Evolutionary conservation across 148 eudicot genomes (phyloP), one percentile per base, ranked within the genome.

Genomic region (Pharnaceum exiguum): DNA sequence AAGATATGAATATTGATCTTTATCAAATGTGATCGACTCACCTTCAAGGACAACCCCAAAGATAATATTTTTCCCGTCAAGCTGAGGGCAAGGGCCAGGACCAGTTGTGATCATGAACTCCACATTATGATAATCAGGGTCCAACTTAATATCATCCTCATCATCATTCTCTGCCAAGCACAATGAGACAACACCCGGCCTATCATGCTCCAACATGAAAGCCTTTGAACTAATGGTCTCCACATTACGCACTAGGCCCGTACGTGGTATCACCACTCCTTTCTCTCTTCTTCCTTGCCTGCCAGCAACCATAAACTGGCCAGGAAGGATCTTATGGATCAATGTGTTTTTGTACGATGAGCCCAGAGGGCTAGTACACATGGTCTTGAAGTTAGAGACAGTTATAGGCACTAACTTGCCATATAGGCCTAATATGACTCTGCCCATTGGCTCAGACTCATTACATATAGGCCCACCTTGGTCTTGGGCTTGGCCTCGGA

Each of bases 41-140:
- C 99, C 99, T 89, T 94, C 85, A 51, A 94, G 89, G 30, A 94
- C 99, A 32, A 80, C 40, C 11, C 99, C 99, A 42, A 94, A 94
- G 46, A 94, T 87, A 43, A 94, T 89, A 62, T 94, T 94, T 73
- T 42, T 78, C 37, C 61, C 78, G 66, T 94, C 99, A 49, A 94
- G 91, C 54, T 94, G 71, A 2, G 99, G 99, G 59, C 91, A 82
- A 0, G 99, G 96, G 30, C 85, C 99, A 19, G 96, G 99, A 1
- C 99, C 99, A 15, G 99, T 89, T 0, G 99, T 94, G 42, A 94
- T 82, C 78, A 94, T 65, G 73, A 94, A 94, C 83, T 94, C 99
- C 6, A 94, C 91, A 64, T 94, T 94, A 27, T 75, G 81, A 23
- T 94, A 94, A 46, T 84, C 63, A 0, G 82, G 82, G 19, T 84